These are phyloP conservation scores for Coemansia sp. DNA, from an alignment of 192 early-diverging fungal genomes.

Conservation along the genomic window DNA sequence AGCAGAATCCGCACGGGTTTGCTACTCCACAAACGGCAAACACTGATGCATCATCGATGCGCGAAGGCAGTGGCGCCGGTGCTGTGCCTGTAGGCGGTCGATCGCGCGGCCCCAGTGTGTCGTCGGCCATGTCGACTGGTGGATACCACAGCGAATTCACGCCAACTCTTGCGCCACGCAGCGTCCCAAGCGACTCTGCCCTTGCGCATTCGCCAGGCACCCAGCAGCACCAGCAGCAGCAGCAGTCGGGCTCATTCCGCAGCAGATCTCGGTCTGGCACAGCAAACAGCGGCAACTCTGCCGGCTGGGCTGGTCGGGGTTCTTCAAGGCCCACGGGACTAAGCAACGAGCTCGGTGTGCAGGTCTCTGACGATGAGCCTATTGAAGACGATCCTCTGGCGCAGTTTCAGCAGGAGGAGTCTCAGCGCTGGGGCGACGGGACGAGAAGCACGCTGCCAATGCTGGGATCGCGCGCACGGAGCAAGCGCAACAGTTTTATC, in stretches of 20 bases:
- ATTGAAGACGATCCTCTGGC: conserved; percentile 42
- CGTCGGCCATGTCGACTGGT: conserved; percentile 26
- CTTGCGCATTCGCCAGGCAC: conserved; percentile 6
- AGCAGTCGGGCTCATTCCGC: conserved; percentile 6
- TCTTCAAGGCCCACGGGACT: conserved; percentile 5
- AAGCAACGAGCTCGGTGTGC: conserved; percentile 2
- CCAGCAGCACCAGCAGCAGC: conserved; percentile 12
- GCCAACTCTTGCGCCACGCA: conserved; percentile 39
- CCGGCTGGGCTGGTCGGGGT: conserved; percentile 13
- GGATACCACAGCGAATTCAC: conserved; percentile 40
- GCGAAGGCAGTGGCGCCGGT: conserved; percentile 14
- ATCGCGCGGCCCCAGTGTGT: conserved; percentile 43
- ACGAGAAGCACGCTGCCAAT: conserved; percentile 45
- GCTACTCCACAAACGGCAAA: conserved; percentile 38
- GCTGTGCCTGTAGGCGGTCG: conserved; percentile 14
- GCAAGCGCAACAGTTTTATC: conserved; percentile 5
- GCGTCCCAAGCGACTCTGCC: conserved; percentile 12
- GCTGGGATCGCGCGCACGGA: conserved; percentile 28
- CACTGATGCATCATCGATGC: conserved; percentile 31
- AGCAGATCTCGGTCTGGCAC: conserved; percentile 37
- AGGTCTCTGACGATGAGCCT: conserved; percentile 1
- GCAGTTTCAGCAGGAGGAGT: conserved; percentile 54
- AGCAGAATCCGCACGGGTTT: conserved; percentile 32
- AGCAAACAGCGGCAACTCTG: conserved; percentile 22
- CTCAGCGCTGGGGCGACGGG: conserved; percentile 50